Evolutionary conservation across 805 yeast species (phyloP).

Genomic region (Vanderwaltozyma verrucispora): DNA sequence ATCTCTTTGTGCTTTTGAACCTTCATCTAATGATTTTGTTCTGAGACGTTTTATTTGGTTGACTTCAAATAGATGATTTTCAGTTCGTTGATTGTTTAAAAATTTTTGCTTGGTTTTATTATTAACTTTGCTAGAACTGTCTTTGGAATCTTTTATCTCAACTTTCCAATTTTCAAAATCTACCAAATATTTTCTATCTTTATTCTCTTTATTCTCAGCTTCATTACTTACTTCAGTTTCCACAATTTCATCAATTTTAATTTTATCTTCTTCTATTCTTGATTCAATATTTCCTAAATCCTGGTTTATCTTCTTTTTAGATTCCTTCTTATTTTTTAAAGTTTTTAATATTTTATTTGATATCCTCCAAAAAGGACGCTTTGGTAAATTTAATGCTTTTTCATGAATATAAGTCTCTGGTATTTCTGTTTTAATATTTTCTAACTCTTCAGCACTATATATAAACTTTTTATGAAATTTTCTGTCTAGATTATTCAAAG

Average conservation of each 20-base stretch:
- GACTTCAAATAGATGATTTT: no score
- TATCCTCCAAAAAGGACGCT: constrained; percentile 1
- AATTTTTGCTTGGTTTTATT: no score
- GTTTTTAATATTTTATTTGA: no score
- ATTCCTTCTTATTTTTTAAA: neutral
- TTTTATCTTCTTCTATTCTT: neutral
- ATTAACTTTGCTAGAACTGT: no score
- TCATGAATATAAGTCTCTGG: neutral
- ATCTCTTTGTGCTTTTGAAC: constrained; percentile 8
- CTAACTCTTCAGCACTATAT: neutral
- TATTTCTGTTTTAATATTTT: neutral
- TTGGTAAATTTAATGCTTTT: neutral
- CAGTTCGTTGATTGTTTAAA: no score
- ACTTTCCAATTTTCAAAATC: constrained; percentile 34
- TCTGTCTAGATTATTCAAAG: no score
- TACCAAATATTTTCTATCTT: constrained; percentile 2
- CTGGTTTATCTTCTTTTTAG: neutral
- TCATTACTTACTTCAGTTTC: neutral
- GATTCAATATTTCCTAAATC: neutral
- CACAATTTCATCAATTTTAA: neutral
- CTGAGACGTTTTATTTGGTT: no score
- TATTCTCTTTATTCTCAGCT: no score
- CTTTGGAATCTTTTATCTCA: constrained; percentile 21
- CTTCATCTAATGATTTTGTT: no score
- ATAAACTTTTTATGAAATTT: neutral